phyloP scores from a whole-genome alignment of 2,329 filamentous ascomycete genomes.

The Verticillium dahliae region DNA sequence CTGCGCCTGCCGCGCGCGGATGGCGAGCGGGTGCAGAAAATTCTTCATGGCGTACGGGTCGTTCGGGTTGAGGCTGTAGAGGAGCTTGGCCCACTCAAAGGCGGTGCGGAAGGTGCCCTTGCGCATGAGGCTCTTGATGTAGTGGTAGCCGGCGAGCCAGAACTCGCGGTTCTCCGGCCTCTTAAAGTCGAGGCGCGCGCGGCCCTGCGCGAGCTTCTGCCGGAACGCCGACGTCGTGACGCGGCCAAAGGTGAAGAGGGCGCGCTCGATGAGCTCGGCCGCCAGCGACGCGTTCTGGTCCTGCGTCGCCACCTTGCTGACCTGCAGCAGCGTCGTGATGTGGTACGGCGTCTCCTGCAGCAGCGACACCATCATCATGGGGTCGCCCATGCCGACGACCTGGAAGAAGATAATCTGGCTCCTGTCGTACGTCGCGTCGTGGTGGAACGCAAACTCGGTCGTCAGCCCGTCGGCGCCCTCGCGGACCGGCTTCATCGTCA shows the following conservation, averaged over 20 bases:
- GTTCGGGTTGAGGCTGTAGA: conserved; percentile 65
- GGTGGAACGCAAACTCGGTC: conserved; percentile 67
- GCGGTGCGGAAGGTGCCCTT: conserved; percentile 93
- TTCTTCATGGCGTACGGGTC: conserved; percentile 83
- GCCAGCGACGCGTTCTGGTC: conserved; percentile 83
- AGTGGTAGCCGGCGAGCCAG: conserved; percentile 84
- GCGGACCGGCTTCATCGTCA: conserved; percentile 66
- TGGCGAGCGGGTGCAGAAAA: conserved; percentile 74
- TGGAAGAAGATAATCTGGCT: conserved; percentile 71
- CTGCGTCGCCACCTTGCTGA: conserved; percentile 86
- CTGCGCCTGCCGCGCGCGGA: conserved; percentile 71
- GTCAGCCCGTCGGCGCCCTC: conserved; percentile 45
- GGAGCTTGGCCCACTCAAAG: conserved; percentile 85
- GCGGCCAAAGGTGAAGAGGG: conserved; percentile 88
- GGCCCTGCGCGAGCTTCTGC: conserved; percentile 67
- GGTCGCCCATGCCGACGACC: conserved; percentile 78
- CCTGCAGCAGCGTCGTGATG: conserved; percentile 87
- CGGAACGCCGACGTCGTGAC: conserved; percentile 79
- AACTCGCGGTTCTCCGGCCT: conserved; percentile 87
- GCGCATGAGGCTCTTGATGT: conserved; percentile 76
- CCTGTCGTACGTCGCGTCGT: conserved; percentile 66
- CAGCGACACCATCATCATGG: conserved; percentile 72
- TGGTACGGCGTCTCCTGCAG: conserved; percentile 65
- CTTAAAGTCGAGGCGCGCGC: conserved; percentile 72
- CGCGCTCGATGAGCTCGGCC: conserved; percentile 81